Percentiles rank a stretch among this genome's conserved stretches.
These are phyloP conservation scores for Populus alba DNA, from an alignment of 345 rosid species.

Conservation along the genomic window DNA sequence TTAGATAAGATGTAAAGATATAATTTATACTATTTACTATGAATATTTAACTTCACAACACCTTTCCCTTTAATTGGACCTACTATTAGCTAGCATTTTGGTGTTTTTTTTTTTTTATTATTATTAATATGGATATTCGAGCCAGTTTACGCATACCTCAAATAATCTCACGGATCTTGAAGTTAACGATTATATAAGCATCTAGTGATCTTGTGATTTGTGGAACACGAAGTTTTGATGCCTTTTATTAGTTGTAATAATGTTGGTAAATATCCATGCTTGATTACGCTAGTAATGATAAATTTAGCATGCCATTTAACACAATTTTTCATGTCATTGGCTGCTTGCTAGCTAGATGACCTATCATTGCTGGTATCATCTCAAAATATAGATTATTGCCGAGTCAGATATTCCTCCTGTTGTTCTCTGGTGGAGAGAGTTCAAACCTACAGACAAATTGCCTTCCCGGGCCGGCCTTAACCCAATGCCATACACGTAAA, in stretches of 20 bases:
- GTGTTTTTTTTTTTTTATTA: no score
- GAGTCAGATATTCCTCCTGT: no score
- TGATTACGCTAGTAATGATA: no score
- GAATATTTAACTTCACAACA: no score
- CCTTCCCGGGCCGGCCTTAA: conserved; percentile 21
- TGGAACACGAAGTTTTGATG: fast-evolving
- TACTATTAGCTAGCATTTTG: no score
- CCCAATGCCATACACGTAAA: background rate
- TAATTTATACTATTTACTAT: no score
- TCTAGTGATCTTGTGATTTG: fast-evolving
- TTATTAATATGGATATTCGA: fast-evolving
- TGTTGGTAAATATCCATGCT: no score
- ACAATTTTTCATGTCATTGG: no score
- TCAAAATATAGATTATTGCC: background rate
- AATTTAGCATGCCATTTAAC: no score
- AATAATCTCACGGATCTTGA: fast-evolving
- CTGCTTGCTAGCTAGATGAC: background rate
- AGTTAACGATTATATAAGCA: fast-evolving
- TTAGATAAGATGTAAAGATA: no score
- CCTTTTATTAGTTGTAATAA: no score
- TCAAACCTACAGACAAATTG: background rate
- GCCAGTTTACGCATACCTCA: fast-evolving
- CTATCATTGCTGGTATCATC: conserved; percentile 2
- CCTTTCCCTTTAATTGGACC: fast-evolving
- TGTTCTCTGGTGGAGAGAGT: background rate